Evolutionary conservation across 257 asterid genomes (phyloP).

Genomic region (Sherardia arvensis): DNA sequence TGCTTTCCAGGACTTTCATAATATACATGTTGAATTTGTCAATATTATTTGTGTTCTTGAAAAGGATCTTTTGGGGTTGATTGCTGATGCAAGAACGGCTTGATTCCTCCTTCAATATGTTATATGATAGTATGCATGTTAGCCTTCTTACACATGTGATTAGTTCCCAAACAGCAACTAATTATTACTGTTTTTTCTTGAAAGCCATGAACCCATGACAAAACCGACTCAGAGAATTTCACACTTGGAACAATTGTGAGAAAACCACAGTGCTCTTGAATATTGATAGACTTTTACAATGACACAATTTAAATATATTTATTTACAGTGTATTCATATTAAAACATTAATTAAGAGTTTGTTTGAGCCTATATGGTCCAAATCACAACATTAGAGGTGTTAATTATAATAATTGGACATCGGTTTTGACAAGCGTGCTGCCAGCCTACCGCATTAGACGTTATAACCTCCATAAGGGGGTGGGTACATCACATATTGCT

Average conservation of each 20-base stretch:
- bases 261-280: too few relatives aligned
- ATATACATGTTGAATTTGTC: not conserved
- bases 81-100: conserved; percentile 1
- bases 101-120: not conserved
- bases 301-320: not conserved
- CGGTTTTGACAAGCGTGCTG: too few relatives aligned
- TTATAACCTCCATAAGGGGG: too few relatives aligned
- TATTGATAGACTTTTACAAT: not conserved
- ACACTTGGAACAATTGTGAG: not conserved
- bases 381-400: too few relatives aligned
- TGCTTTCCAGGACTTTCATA: conserved; percentile 22
- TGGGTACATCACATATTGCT: too few relatives aligned
- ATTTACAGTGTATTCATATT: too few relatives aligned
- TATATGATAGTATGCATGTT: not conserved
- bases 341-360: too few relatives aligned
- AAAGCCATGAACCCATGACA: not conserved
- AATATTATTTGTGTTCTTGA: too few relatives aligned
- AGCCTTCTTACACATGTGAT: not conserved
- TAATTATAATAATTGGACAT: too few relatives aligned
- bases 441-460: too few relatives aligned
- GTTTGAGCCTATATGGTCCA: too few relatives aligned
- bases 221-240: not conserved
- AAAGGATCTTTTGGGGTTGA: conserved; percentile 13
- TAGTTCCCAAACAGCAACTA: conserved; percentile 3
- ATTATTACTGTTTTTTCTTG: not conserved